phyloP scores from a whole-genome alignment of 2,329 filamentous ascomycete species.

The Byssoonygena ceratinophila region DNA sequence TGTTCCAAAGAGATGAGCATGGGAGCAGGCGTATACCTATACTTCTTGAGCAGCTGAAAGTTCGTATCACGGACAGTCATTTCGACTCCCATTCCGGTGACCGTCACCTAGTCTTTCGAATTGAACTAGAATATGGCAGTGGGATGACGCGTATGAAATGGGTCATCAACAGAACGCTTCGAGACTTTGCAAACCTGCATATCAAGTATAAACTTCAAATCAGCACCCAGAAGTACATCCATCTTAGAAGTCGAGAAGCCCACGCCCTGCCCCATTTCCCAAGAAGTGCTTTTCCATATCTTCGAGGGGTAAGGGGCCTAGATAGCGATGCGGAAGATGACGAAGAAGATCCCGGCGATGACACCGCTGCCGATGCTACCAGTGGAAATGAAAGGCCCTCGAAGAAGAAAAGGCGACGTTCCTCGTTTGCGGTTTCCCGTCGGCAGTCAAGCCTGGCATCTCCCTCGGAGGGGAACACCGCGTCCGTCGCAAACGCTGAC shows the following conservation, averaged over 20 bases:
- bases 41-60: slow-evolving; percentile 84
- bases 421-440: slow-evolving; percentile 46
- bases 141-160: slow-evolving; percentile 94
- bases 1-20: slow-evolving; percentile 95
- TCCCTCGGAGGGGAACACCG: slow-evolving; percentile 31
- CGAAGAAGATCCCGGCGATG: slow-evolving; percentile 41
- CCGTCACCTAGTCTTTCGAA: slow-evolving; percentile 75
- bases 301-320: slow-evolving; percentile 67
- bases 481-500: slow-evolving; percentile 27
- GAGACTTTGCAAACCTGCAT: slow-evolving; percentile 87
- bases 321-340: slow-evolving; percentile 71
- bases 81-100: slow-evolving; percentile 48
- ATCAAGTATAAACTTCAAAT: slow-evolving; percentile 83
- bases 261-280: slow-evolving; percentile 86
- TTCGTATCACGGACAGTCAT: slow-evolving; percentile 73
- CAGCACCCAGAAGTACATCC: slow-evolving; percentile 71
- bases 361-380: slow-evolving; percentile 51
- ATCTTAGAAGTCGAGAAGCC: slow-evolving; percentile 56
- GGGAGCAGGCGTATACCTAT: slow-evolving; percentile 92
- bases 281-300: slow-evolving; percentile 76
- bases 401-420: slow-evolving; percentile 43
- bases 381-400: slow-evolving; percentile 55
- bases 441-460: slow-evolving; percentile 46
- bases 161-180: slow-evolving; percentile 76
- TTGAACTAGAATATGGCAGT: slow-evolving; percentile 92